These are phyloP conservation scores for Phytopythium oedochilum DNA, from an alignment of 352 stramenopile species.

Conservation along the genomic window DNA sequence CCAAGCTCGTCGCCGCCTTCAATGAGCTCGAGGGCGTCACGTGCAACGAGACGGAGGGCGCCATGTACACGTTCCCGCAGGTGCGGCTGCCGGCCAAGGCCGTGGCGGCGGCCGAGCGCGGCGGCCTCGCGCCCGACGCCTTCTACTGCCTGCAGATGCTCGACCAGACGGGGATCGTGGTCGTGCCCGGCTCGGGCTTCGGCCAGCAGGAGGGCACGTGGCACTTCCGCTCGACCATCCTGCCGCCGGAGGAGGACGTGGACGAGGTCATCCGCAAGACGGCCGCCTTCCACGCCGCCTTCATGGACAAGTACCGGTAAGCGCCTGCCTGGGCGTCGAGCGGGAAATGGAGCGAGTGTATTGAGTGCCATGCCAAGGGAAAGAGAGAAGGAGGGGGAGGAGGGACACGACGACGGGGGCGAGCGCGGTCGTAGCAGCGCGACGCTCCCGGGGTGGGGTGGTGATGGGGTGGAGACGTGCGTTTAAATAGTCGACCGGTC, in stretches of 20 bases:
- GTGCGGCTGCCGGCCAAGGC: conserved; percentile 89
- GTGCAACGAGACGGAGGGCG: conserved; percentile 95
- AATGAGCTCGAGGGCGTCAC: conserved; percentile 96
- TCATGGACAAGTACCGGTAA: conserved; percentile 94
- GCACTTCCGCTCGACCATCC: conserved; percentile 98
- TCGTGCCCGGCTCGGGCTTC: conserved; percentile 98
- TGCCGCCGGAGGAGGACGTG: conserved; percentile 96
- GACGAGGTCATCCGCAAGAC: conserved; percentile 94
- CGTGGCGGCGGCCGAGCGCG: conserved; percentile 71
- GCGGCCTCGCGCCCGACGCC: conserved; percentile 88
- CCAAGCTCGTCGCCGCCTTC: conserved; percentile 92
- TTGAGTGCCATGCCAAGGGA: background rate
- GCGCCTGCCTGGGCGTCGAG: background rate
- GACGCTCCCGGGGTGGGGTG: too few relatives aligned
- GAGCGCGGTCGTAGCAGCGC: background rate
- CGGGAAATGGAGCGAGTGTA: background rate
- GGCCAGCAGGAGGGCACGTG: conserved; percentile 94
- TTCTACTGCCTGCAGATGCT: conserved; percentile 97
- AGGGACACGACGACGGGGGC: background rate
- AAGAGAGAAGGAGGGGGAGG: background rate
- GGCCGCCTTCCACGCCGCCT: conserved; percentile 92
- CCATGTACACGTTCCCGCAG: conserved; percentile 98
- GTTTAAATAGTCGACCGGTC: background rate
- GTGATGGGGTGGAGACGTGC: too few relatives aligned
- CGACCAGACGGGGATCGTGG: conserved; percentile 95